Percentiles rank a stretch among this genome's conserved stretches.
Evolutionary conservation across 257 asterid genomes (phyloP).

Genomic region (Coffea canephora): DNA sequence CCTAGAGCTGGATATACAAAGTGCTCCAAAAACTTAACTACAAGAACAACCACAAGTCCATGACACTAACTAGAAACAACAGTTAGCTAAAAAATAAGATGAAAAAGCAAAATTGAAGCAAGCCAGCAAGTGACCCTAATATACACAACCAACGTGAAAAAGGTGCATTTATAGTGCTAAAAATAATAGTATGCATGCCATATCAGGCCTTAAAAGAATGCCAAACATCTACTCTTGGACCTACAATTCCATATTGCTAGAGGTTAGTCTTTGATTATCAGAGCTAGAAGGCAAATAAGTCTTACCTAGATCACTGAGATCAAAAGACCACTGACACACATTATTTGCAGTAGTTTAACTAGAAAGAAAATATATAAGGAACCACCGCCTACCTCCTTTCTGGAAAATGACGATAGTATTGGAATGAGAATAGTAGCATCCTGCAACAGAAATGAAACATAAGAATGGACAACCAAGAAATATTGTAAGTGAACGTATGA

Average conservation of each 20-base stretch:
- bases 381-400: slow-evolving; percentile 63
- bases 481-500: slow-evolving; percentile 3
- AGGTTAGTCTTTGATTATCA: neutral
- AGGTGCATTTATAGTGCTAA: neutral
- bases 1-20: neutral
- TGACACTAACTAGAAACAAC: neutral
- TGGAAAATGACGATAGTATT: slow-evolving; percentile 78
- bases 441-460: slow-evolving; percentile 49
- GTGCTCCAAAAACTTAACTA: neutral
- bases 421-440: slow-evolving; percentile 96
- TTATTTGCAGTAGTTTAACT: slow-evolving; percentile 8
- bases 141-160: too few relatives aligned
- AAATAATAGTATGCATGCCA: neutral
- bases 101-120: neutral
- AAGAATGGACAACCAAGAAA: slow-evolving; percentile 19
- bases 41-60: neutral
- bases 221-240: neutral
- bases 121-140: neutral
- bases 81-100: neutral
- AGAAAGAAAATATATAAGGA: slow-evolving; percentile 10
- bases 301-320: neutral
- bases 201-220: neutral
- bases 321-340: neutral
- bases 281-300: neutral
- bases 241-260: neutral